Conservation (phyloP, 176 grass and related monocot species). For the Dendrocalamus sinicus region DNA sequence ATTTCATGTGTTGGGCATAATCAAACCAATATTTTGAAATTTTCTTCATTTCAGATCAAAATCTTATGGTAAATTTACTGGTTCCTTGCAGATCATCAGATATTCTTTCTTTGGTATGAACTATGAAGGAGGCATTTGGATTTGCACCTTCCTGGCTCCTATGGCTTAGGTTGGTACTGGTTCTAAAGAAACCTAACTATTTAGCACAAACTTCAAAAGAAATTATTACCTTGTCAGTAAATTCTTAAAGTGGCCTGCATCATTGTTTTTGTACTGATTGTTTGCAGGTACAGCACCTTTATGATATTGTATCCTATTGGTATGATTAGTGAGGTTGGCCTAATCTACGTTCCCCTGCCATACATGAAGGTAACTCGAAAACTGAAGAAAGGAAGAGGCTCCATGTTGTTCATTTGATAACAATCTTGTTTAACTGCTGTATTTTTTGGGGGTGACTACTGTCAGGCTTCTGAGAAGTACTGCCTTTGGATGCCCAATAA, state of each 20-base stretch:
- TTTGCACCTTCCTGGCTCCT: constrained; percentile 80
- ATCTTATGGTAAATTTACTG: background rate
- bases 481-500: constrained; percentile 65
- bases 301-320: constrained; percentile 58
- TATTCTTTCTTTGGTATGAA: constrained; percentile 80
- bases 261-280: background rate
- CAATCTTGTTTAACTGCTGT: background rate
- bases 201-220: background rate
- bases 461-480: constrained; percentile 62
- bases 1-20: background rate
- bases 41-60: background rate
- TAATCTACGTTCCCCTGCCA: constrained; percentile 50
- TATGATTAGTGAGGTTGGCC: constrained; percentile 49
- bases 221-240: background rate
- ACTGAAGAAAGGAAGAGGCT: background rate
- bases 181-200: background rate
- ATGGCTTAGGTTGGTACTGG: constrained; percentile 71
- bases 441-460: background rate
- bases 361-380: constrained; percentile 40
- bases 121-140: constrained; percentile 77
- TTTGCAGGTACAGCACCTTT: constrained; percentile 52
- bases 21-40: background rate
- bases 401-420: background rate
- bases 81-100: constrained; percentile 70
- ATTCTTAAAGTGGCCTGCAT: background rate